Conservation (phyloP, 371 early-diverging fungal species). For the Mucor irregularis region DNA sequence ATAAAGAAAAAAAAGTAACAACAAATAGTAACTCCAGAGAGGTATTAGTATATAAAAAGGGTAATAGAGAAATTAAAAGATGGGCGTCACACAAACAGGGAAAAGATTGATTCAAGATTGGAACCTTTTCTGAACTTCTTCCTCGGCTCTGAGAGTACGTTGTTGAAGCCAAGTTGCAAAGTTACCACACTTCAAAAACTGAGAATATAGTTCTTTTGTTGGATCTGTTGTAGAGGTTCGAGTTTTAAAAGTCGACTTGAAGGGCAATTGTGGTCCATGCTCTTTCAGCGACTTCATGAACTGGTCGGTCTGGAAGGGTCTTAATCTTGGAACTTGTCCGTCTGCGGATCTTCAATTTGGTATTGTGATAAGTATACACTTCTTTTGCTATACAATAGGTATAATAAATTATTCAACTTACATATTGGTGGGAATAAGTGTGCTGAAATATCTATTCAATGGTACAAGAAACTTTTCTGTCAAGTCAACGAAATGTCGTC, state of each 20-base stretch:
- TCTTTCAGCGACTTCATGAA: conserved; percentile 56
- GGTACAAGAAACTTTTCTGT: conserved; percentile 94
- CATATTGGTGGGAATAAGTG: conserved; percentile 71
- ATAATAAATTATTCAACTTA: conserved; percentile 25
- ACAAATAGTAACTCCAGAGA: too few species aligned
- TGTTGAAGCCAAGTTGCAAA: conserved; percentile 94
- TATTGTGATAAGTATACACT: not conserved
- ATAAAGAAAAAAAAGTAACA: too few species aligned
- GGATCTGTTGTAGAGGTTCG: conserved; percentile 45
- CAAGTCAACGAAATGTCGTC: conserved; percentile 90
- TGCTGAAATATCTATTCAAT: conserved; percentile 90
- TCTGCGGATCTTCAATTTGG: conserved; percentile 6
- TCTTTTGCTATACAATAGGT: not conserved
- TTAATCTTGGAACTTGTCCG: conserved; percentile 39
- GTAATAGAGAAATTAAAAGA: too few species aligned
- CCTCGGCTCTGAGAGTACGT: conserved; percentile 71
- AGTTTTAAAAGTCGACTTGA: conserved; percentile 55
- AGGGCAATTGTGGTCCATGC: conserved; percentile 54
- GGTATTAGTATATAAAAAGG: too few species aligned
- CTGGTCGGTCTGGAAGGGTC: conserved; percentile 54
- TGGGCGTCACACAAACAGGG: too few species aligned
- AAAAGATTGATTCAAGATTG: too few species aligned
- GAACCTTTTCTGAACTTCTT: conserved; percentile 7
- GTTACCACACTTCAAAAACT: conserved; percentile 90
- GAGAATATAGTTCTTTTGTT: conserved; percentile 74